Evolutionary conservation across 116 monocot genomes (phyloP).

Genomic region (Dioscorea cayenensis): DNA sequence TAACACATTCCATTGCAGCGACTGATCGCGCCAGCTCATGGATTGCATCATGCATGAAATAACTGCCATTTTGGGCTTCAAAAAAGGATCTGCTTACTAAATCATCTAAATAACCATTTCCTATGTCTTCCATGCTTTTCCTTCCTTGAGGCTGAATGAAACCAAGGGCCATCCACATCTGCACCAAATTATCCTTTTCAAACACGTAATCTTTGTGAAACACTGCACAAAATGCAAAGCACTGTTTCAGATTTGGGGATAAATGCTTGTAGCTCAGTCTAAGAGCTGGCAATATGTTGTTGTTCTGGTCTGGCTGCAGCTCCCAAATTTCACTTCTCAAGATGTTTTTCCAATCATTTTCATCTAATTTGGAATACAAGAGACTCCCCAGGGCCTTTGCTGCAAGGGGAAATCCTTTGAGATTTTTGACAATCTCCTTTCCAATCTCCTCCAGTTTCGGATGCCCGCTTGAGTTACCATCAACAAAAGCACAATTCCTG

Average conservation of each 20-base stretch:
- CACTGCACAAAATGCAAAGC: conserved; percentile 49
- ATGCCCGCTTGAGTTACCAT: conserved; percentile 16
- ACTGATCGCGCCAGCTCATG: no score
- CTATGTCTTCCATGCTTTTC: no score
- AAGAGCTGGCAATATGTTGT: conserved; percentile 35
- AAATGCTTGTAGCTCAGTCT: conserved; percentile 46
- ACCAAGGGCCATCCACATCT: no score
- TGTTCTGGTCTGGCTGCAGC: conserved; percentile 31
- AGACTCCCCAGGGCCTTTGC: conserved; percentile 42
- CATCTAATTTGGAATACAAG: conserved; percentile 29
- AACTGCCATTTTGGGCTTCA: no score
- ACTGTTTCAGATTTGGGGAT: conserved; percentile 39
- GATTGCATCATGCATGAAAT: no score
- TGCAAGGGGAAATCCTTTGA: conserved; percentile 46
- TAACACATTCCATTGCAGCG: no score
- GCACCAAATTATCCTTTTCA: conserved; percentile 17
- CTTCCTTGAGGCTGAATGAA: no score
- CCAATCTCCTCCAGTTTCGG: conserved; percentile 38
- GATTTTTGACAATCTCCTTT: conserved; percentile 35
- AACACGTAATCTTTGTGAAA: conserved; percentile 46
- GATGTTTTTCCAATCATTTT: conserved; percentile 31
- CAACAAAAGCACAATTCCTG: conserved; percentile 28
- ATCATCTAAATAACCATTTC: no score
- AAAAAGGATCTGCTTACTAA: no score
- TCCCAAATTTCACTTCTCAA: conserved; percentile 45